Evolutionary conservation across 2,329 filamentous ascomycete genomes (phyloP), one percentile per base, ranked within the genome.

Genomic region (Thielaviopsis populi): DNA sequence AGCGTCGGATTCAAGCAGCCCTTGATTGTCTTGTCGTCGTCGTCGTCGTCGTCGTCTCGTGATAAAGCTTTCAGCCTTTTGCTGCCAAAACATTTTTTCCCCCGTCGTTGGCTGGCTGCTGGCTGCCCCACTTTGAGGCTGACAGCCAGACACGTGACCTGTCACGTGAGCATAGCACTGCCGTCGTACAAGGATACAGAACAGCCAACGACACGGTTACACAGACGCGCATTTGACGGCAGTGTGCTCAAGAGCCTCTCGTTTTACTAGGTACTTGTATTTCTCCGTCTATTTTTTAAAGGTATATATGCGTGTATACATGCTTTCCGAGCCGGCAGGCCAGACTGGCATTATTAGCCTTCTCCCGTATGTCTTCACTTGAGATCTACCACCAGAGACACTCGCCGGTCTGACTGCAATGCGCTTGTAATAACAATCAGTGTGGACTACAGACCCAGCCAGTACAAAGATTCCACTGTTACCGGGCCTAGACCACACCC

Each of bases 61-160:
- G 24, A 56, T 56, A 33, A 56, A 33, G 27, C 53, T 56, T 56
- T 19, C 13, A 19, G 27, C 53, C 27, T 37, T 56, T 37, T 37
- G 24, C 53, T 56, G 13, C 53, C 53, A 56, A 37, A 56, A 33
- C 30, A 56, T 56, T 56, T 56, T 54, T 56, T 56, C n/a, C 53
- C 53, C 42, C 42, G 42, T 17, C n/a, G 15, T 46, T 46, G 17
- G 27, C n/a, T n/a, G 3, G 27, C n/a, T 33, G 27, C n/a, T n/a
- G 3, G 27, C n/a, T 33, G 53, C 53, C 53, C 53, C 53, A 56
- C 53, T 37, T 19, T 33, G 30, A 30, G 53, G 15, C 53, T 37
- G 53, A 37, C 8, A n/a, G 33, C 24, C 2, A 6, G 40, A 41
- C 58, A 60, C 40, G n/a, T 60, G 58, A 27, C 24, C 0, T 6